A percentile compares a stretch with the other conserved stretches of the same genome.
Evolutionary conservation across 352 stramenopile species (phyloP).

Genomic region (Albugo laibachii): DNA sequence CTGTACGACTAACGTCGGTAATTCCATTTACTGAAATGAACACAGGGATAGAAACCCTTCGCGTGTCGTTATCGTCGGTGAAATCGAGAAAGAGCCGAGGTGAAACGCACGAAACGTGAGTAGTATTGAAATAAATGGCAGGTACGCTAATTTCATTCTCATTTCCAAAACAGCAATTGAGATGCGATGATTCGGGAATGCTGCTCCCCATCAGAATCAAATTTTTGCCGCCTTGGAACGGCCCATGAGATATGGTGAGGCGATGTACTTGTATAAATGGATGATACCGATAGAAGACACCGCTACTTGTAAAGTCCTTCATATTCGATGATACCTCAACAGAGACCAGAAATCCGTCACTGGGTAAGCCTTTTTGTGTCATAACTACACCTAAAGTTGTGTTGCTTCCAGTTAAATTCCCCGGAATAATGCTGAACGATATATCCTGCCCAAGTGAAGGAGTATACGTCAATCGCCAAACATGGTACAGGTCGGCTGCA

Average conservation of each 20-base stretch:
- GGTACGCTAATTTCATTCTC: conserved; percentile 7
- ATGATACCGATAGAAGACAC: conserved; percentile 42
- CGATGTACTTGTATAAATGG: conserved; percentile 29
- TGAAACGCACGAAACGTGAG: conserved; percentile 44
- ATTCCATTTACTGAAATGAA: conserved; percentile 23
- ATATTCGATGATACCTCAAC: conserved; percentile 81
- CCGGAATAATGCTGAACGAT: conserved; percentile 14
- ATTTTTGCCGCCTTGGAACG: conserved; percentile 58
- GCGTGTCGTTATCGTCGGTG: background rate
- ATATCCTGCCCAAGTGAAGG: conserved; percentile 13
- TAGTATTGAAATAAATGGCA: conserved; percentile 32
- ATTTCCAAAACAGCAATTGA: conserved; percentile 51
- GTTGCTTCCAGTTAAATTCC: conserved; percentile 6
- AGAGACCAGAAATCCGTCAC: conserved; percentile 38
- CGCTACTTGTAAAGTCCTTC: conserved; percentile 41
- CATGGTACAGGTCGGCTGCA: conserved; percentile 6
- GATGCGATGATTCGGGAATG: conserved; percentile 42
- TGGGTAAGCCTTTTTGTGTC: conserved; percentile 16
- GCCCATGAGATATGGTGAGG: conserved; percentile 54
- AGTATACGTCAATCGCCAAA: conserved; percentile 24
- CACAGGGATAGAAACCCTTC: conserved; percentile 9
- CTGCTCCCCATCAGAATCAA: conserved; percentile 53
- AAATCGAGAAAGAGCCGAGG: conserved; percentile 17
- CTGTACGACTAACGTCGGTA: conserved; percentile 5
- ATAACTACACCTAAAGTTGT: conserved; percentile 4